Base-by-base conservation (phyloP, 352 stramenopile species). In the Globisporangium perplexum region DNA sequence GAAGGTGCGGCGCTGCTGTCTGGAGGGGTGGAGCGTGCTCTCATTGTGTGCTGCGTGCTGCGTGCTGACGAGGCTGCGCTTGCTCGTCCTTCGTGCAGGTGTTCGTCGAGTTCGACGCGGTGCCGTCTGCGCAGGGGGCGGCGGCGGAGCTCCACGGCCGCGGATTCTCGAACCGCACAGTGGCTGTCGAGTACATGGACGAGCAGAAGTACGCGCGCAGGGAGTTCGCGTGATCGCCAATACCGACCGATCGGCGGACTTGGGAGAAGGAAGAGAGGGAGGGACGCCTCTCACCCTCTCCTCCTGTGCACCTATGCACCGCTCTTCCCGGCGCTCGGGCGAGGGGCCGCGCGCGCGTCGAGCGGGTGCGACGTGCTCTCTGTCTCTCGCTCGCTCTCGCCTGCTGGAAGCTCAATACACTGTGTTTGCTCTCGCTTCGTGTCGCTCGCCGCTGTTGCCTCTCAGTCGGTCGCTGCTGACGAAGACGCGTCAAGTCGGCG, bases 21-120 rank as follows among this genome's bases (percentile, higher is more conserved):
- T 20, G 38, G 18, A 23, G 38, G 23, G 38, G 23, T 3, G 7
- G 17, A 44, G 18, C 23, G 38, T 44, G 38, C n/a, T n/a, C n/a
- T n/a, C n/a, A 17, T 41, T 14, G 11, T 41, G 35, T 18, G 33
- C 17, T 22, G 18, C 36, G 36, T 44, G 15, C 4, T 8, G 38
- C 42, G 11, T 49, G 30, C 35, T 57, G 22, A 61, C 57, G 31
- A 53, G 30, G 20, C 31, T 58, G 65, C 18, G n/a, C n/a, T n/a
- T 26, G 76, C 17, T 68, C 57, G 24, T 59, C n/a, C 26, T 2
- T 10, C 12, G 30, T 8, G 20, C 78, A 96, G 65, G 90, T 98
- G 41, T 98, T 97, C 75, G 71, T 98, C 60, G 90, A 98, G 65
- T 98, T 96, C 74, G 79, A 74, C 11, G 90, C 84, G 62, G 58